phyloP scores from a whole-genome alignment of 1,284 basidiomycete genomes.

The Malassezia yamatoensis region DNA sequence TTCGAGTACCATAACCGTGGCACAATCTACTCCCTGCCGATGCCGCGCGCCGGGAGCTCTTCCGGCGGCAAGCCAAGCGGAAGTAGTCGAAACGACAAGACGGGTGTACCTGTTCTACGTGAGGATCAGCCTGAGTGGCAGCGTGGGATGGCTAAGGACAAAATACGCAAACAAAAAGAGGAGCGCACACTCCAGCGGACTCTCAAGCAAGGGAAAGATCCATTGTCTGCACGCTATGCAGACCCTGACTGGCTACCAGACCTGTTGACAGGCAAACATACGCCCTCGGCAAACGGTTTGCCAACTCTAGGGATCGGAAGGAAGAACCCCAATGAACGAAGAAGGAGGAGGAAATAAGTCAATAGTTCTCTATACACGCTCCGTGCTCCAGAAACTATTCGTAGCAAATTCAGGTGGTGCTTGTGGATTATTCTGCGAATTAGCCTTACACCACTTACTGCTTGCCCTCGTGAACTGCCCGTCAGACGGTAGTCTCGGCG shows the following conservation, averaged over 20 bases:
- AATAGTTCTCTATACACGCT: slow-evolving; percentile 19
- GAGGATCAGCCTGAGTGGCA: slow-evolving; percentile 48
- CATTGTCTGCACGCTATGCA: slow-evolving; percentile 37
- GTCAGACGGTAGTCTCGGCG: slow-evolving; percentile 43
- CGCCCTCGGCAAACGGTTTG: slow-evolving; percentile 20
- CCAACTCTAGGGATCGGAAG: slow-evolving; percentile 42
- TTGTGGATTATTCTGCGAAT: slow-evolving; percentile 20
- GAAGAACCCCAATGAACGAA: slow-evolving; percentile 41
- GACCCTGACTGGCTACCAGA: slow-evolving; percentile 42
- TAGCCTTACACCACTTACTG: slow-evolving; percentile 26
- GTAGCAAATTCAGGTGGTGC: slow-evolving; percentile 44
- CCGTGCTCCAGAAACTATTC: slow-evolving; percentile 41
- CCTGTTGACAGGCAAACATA: slow-evolving; percentile 28
- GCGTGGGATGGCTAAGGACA: slow-evolving; percentile 31
- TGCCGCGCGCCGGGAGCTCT: slow-evolving; percentile 65
- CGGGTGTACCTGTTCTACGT: slow-evolving; percentile 33
- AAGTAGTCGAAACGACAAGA: slow-evolving; percentile 18
- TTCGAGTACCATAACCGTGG: slow-evolving; percentile 89
- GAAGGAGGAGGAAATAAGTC: slow-evolving; percentile 18
- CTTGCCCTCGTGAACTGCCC: slow-evolving; percentile 41
- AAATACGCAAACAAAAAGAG: slow-evolving; percentile 34
- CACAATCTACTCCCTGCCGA: slow-evolving; percentile 83
- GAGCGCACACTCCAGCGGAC: slow-evolving; percentile 20
- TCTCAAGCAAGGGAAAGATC: slow-evolving; percentile 35
- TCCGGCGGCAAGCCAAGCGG: slow-evolving; percentile 31